Evolutionary conservation across 2,329 filamentous ascomycete species (phyloP).

Genomic region (Falciphora oryzae): DNA sequence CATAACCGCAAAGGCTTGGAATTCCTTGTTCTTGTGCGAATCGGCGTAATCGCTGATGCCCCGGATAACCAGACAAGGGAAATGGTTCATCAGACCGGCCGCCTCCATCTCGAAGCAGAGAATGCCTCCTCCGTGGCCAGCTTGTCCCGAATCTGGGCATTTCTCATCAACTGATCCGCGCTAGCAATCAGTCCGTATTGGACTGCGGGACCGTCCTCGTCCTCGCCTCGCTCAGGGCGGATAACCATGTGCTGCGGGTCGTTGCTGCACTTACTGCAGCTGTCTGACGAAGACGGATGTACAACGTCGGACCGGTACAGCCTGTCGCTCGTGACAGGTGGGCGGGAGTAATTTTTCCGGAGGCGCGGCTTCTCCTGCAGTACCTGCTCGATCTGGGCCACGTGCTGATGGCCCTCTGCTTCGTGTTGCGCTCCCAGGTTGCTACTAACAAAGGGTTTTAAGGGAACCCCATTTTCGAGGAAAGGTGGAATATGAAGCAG

Average conservation of each 20-base stretch:
- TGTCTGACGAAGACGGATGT: neutral
- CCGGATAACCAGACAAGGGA: constrained; percentile 24
- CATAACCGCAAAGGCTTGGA: constrained; percentile 22
- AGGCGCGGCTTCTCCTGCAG: neutral
- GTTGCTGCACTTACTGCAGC: constrained; percentile 3
- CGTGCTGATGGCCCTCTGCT: constrained; percentile 17
- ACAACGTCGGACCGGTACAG: neutral
- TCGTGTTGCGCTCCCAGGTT: neutral
- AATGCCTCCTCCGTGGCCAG: constrained; percentile 18
- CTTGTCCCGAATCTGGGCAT: constrained; percentile 21
- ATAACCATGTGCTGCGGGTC: constrained; percentile 6
- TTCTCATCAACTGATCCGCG: constrained; percentile 25
- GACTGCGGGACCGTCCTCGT: constrained; percentile 20
- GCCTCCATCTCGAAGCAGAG: constrained; percentile 30
- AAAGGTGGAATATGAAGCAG: too few species aligned
- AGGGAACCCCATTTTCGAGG: too few species aligned
- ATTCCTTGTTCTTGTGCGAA: constrained; percentile 20
- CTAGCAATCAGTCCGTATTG: constrained; percentile 32
- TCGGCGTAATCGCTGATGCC: constrained; percentile 28
- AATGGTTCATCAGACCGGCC: constrained; percentile 25
- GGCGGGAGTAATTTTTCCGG: neutral
- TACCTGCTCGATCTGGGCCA: constrained; percentile 9
- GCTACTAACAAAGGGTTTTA: too few species aligned
- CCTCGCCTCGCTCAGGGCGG: constrained; percentile 9
- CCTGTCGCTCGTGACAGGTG: neutral